Base-by-base conservation (phyloP, 805 yeast species). In the Millerago galiae region DNA sequence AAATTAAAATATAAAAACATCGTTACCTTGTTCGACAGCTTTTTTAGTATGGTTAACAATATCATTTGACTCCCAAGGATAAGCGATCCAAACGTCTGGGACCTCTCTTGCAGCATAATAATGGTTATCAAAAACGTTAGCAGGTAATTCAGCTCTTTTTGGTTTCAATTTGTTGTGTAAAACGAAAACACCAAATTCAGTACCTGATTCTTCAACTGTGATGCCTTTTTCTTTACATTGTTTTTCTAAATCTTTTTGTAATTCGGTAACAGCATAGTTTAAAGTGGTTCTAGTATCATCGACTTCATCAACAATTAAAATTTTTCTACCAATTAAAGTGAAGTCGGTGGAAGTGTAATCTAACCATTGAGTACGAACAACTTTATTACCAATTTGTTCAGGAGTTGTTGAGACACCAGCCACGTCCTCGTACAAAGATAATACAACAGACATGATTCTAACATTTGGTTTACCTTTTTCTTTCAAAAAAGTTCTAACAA, bases 371-470 rank as follows among this genome's bases (percentile, higher is more conserved):
- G 87, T 79, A 65, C 93, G 75, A 36, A 79, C 76, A 29, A 84
- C 91, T 48, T 75, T 68, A 28, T 78, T 74, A 42, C 91, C 90
- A n/a, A 69, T 69, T 16, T 61, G 53, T 55, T 81, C 91, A 25
- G 64, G 74, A 18, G 64, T 67, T 13, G 78, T 68, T 10, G 83
- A 82, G 25, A 70, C 72, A 21, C 83, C 71, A 36, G 74, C 79
- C 42, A 85, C 62, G 54, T 84, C 93, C 67, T 91, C 99, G 61
- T 91, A 91, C 42, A 91, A 72, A 1, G 97, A 88, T 52, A 91
- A 72, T 28, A 93, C 95, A 53, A 91, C 87, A 37, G 99, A 97
- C 79, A 90, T 91, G 58, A 91, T 88, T 56, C 95, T 82, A 47
- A 89, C 82, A 56, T 90, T 91, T 54, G 95, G 91, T 46, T 81